Evolutionary conservation across 116 monocot genomes (phyloP), one percentile per base, ranked within the genome.

Genomic region (Phalaenopsis hybrid): DNA sequence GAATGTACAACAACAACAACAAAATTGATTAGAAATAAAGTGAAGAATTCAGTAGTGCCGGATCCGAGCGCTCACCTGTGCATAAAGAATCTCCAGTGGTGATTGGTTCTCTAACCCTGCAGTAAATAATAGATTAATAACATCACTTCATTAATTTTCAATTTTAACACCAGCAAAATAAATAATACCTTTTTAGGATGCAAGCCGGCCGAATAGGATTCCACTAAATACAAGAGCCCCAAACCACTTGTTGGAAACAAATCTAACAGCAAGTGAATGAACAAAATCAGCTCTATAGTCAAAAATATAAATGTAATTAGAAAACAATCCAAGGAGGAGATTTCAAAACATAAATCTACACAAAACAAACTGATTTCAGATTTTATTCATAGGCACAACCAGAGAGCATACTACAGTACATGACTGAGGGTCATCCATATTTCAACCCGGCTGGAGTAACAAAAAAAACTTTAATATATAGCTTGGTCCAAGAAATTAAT

Each of bases 201-300:
- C 84, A 80, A 96, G 92, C 18, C 91, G 89, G 18, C 96, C 96
- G 68, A 88, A 84, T 78, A 96, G 82, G 65, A 91, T 87, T 41
- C 96, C 96, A 80, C 91, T 69, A 82, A 91, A 96, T 63, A 94
- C 82, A 7, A 94, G 77, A 79, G 92, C 96, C 81, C 96, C 96
- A 77, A 96, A 92, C 94, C 94, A 96, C 73, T 96, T 94, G 81
- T 96, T 96, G 25, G 96, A 96, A 85, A 91, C 85, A 83, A 96
- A 96, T 86, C 96, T 96, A 85, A 33, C 78, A 48, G 51, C 13
- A 69, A 74, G 34, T 48, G 44, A 89, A 1, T 15, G 21, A 44
- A 45, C 16, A 20, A 18, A 44, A 8, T n/a, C 45, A 75, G 23
- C 11, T 6, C 1, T 8, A n/a, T 7, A 23, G 23, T 1, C 21